These are phyloP conservation scores for Ajuga reptans DNA, from an alignment of 305 asterid species.

Conservation along the genomic window DNA sequence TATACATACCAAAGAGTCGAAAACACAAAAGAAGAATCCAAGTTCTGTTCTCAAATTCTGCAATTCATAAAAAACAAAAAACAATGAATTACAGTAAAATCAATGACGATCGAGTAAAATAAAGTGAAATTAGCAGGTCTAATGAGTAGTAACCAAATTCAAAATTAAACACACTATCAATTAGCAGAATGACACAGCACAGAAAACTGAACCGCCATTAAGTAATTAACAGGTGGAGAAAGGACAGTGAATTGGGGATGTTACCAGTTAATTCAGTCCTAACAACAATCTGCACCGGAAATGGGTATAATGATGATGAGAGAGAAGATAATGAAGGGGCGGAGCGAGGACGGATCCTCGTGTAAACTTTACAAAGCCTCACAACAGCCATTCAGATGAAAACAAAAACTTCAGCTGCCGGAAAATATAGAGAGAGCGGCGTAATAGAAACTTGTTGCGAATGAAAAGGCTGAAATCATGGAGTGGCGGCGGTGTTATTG, in stretches of 20 bases:
- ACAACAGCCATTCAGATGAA: slow-evolving; percentile 60
- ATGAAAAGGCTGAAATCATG: background rate
- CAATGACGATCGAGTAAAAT: background rate
- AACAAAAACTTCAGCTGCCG: slow-evolving; percentile 17
- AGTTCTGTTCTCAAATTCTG: background rate
- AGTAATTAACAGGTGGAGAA: background rate
- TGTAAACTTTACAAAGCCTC: slow-evolving; percentile 44
- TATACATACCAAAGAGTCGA: background rate
- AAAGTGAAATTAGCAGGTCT: background rate
- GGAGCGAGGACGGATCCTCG: slow-evolving; percentile 42
- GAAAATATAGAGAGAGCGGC: background rate
- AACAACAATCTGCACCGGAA: slow-evolving; percentile 5
- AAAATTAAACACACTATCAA: slow-evolving; percentile 1
- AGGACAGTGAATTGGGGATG: background rate
- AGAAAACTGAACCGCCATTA: too few relatives aligned
- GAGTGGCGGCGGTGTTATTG: too few relatives aligned
- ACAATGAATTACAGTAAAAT: slow-evolving; percentile 35
- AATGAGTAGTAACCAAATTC: background rate
- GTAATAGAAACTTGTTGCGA: background rate
- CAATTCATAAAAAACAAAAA: slow-evolving; percentile 20
- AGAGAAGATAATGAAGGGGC: slow-evolving; percentile 1
- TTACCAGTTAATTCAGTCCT: slow-evolving; percentile 22
- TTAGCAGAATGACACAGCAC: too few relatives aligned
- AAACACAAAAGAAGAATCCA: background rate
- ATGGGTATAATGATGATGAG: background rate